Evolutionary conservation across 2,329 filamentous ascomycete genomes (phyloP).

Genomic region (Hortaea werneckii): DNA sequence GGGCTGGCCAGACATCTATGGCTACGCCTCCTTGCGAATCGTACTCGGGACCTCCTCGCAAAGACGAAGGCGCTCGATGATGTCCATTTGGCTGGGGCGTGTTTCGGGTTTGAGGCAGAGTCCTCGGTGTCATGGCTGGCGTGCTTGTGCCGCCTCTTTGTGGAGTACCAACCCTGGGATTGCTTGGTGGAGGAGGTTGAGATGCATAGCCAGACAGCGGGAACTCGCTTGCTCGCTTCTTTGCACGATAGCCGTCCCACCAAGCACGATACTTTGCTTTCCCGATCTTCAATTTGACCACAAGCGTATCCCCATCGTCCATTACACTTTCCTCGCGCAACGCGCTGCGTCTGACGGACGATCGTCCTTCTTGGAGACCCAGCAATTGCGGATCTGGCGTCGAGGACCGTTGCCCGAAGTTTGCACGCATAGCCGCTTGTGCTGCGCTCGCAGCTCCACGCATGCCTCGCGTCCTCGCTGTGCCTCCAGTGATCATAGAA

Average conservation of each 20-base stretch:
- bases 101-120: slow-evolving; percentile 12
- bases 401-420: slow-evolving; percentile 59
- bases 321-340: slow-evolving; percentile 70
- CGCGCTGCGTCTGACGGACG: slow-evolving; percentile 48
- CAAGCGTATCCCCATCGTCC: slow-evolving; percentile 54
- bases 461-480: slow-evolving; percentile 77
- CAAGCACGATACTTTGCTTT: slow-evolving; percentile 62
- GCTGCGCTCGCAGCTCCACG: slow-evolving; percentile 79
- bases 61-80: slow-evolving; percentile 11
- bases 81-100: slow-evolving; percentile 22
- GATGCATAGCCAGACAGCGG: slow-evolving; percentile 26
- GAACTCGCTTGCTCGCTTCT: slow-evolving; percentile 23
- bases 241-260: slow-evolving; percentile 31
- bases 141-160: slow-evolving; percentile 13
- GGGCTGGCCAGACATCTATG: slow-evolving; percentile 50
- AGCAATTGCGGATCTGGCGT: slow-evolving; percentile 63
- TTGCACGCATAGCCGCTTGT: slow-evolving; percentile 72
- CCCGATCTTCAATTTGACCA: slow-evolving; percentile 66
- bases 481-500: slow-evolving; percentile 47
- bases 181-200: slow-evolving; percentile 12
- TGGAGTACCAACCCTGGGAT: slow-evolving; percentile 11
- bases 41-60: slow-evolving; percentile 12
- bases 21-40: slow-evolving; percentile 50
- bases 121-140: slow-evolving; percentile 17
- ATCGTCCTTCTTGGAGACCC: slow-evolving; percentile 65